These are phyloP conservation scores for Coccomyxa sp. DNA, from an alignment of 139 green algal genomes.

Conservation along the genomic window DNA sequence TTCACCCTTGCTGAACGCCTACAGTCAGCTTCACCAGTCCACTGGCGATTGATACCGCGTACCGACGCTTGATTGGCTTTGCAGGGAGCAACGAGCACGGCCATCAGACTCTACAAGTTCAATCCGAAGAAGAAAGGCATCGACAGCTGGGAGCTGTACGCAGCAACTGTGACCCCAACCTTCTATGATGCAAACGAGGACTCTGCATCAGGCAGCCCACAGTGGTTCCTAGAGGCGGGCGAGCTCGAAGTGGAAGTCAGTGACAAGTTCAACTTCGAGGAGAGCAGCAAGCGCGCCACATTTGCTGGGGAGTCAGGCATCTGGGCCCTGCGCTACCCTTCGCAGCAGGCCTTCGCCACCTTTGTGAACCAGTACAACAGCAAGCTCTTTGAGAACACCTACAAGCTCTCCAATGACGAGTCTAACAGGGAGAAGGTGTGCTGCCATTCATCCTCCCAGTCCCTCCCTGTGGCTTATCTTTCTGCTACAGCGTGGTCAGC, in stretches of 20 bases:
- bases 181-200: slow-evolving; percentile 79
- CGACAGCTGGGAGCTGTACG: slow-evolving; percentile 54
- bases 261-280: slow-evolving; percentile 34
- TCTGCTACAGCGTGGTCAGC: too few relatives aligned
- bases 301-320: slow-evolving; percentile 46
- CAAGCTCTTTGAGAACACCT: slow-evolving; percentile 84
- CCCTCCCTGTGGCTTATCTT: too few relatives aligned
- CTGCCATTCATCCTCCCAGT: too few relatives aligned
- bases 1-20: too few relatives aligned
- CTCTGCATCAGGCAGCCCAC: slow-evolving; percentile 6
- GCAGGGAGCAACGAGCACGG: background rate
- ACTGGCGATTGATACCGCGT: too few relatives aligned
- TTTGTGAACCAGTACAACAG: slow-evolving; percentile 53
- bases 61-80: too few relatives aligned
- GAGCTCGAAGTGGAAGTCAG: slow-evolving; percentile 20
- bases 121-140: slow-evolving; percentile 22
- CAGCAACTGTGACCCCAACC: slow-evolving; percentile 19
- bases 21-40: too few relatives aligned
- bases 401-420: slow-evolving; percentile 51
- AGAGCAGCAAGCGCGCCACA: slow-evolving; percentile 22
- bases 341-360: slow-evolving; percentile 20
- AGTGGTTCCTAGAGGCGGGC: slow-evolving; percentile 50
- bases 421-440: slow-evolving; percentile 46
- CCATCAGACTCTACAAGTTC: slow-evolving; percentile 56
- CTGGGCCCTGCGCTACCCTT: slow-evolving; percentile 61